Conservation (phyloP, 345 rosid species). For the Dipteronia sinensis region DNA sequence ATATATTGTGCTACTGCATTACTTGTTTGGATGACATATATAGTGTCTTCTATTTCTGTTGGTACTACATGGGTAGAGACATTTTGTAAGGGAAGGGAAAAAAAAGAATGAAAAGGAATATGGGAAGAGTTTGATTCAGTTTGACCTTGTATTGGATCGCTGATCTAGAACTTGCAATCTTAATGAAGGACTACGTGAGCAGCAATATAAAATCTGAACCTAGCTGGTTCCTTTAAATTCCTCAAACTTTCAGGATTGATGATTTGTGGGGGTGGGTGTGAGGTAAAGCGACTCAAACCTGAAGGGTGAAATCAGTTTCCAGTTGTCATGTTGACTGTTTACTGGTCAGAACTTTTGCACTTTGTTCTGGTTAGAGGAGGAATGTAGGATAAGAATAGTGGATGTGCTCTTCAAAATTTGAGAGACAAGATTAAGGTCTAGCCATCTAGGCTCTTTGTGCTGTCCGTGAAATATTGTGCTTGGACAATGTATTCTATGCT, state of each 20-base stretch:
- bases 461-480: not conserved
- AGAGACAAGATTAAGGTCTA: not conserved
- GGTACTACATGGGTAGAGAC: not conserved
- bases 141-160: not conserved
- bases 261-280: not conserved
- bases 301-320: not conserved
- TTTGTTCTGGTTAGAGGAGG: not conserved
- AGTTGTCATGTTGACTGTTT: not conserved
- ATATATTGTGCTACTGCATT: not conserved
- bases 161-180: conserved; percentile 2
- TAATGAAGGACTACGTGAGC: not conserved
- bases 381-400: not conserved
- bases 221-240: not conserved
- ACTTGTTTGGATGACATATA: not conserved
- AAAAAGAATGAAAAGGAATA: not conserved
- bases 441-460: not conserved
- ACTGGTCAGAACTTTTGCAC: not conserved
- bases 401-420: conserved; percentile 7
- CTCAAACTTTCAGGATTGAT: not conserved
- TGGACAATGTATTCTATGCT: not conserved
- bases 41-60: not conserved
- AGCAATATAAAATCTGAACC: not conserved
- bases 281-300: not conserved
- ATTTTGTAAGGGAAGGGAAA: not conserved
- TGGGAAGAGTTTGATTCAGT: not conserved